Evolutionary conservation across 2,329 filamentous ascomycete species (phyloP), one percentile per base, ranked within the genome.

Genomic region (Aspergillus awamori): DNA sequence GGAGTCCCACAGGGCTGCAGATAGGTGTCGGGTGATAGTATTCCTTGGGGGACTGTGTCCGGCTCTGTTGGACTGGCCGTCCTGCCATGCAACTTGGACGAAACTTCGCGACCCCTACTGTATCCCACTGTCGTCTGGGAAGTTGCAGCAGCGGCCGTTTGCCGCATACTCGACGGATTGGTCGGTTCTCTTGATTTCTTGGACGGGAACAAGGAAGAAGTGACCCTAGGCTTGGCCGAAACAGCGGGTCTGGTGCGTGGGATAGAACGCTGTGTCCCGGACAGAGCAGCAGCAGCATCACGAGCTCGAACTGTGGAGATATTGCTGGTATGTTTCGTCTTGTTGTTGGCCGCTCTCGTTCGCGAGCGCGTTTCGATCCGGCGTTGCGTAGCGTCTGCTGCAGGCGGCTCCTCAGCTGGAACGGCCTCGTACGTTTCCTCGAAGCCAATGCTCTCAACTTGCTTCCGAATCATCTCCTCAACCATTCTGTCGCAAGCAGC

Each of bases 51-150:
- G 5, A 63, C 64, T 15, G 69, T 57, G 6, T 56, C 53, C 56
- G 62, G 61, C 55, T 71, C 67, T 11, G 72, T 67, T 15, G 66
- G 47, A 20, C 67, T 63, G 6, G 67, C 56, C 30, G 64, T 45
- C 33, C 70, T 70, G 47, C 73, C 71, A 28, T 71, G 66, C 22
- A 75, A 64, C 28, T 67, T 69, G 36, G 70, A 70, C 13, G 74
- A 74, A 52, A 76, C 67, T 17, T 68, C 72, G 36, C 91, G 86
- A 36, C 93, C 93, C 74, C 90, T 92, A 59, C 86, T 91, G 73
- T 96, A 97, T 15, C 93, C 93, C 45, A 97, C 84, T 0, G 93
- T 97, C 58, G 87, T 93, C 64, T 88, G 87, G 1, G 93, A 96
- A 5, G 87, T 87, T 5, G 85, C 86, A 22, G 86, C 83, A 1